phyloP scores from a whole-genome alignment of 345 rosid species.

The Noccaea bulbosa region DNA sequence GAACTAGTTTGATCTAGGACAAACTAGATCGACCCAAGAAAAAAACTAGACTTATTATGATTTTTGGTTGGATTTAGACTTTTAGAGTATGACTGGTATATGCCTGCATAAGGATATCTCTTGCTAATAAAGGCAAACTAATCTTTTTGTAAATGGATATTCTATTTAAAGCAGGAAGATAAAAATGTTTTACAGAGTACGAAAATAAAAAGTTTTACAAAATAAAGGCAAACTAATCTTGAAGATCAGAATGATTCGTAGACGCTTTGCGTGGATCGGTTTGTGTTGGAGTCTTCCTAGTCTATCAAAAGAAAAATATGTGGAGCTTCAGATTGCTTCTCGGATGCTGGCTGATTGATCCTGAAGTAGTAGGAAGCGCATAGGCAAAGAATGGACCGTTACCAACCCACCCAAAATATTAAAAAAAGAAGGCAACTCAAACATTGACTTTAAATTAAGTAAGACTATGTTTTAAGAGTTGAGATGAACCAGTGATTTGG shows the following conservation, averaged over 20 bases:
- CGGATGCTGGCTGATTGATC: not conserved
- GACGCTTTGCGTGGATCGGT: not conserved
- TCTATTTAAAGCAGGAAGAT: too few species aligned
- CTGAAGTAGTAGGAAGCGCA: not conserved
- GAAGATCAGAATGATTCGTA: not conserved
- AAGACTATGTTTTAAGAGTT: not conserved
- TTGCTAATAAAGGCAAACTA: not conserved
- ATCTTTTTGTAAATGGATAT: too few species aligned
- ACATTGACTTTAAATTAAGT: not conserved
- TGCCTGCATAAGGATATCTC: not conserved
- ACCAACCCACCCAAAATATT: slow-evolving; percentile 2
- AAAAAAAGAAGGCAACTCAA: not conserved
- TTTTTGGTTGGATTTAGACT: not conserved
- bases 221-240: not conserved
- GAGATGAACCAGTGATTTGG: not conserved
- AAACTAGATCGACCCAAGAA: not conserved
- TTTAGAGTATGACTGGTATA: not conserved
- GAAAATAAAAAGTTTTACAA: too few species aligned
- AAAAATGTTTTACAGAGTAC: too few species aligned
- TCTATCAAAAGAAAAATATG: not conserved
- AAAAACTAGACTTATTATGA: not conserved
- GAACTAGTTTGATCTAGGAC: not conserved
- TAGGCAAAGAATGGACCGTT: not conserved
- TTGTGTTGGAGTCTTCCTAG: not conserved
- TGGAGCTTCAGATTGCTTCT: slow-evolving; percentile 3